Conservation (phyloP, 75 land plant genomes). For the Pinus taeda region DNA sequence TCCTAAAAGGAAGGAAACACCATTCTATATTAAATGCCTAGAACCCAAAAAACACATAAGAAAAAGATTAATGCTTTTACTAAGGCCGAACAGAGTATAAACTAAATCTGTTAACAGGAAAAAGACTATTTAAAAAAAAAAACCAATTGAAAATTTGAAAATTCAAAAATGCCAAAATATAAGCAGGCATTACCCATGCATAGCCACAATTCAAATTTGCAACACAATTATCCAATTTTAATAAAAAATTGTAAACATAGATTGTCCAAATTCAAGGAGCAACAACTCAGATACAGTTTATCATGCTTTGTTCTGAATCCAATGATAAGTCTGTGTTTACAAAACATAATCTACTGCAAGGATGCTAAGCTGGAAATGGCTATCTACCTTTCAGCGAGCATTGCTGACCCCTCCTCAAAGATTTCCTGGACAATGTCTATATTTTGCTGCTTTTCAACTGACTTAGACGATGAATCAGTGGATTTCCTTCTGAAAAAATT, state of each 20-base stretch:
- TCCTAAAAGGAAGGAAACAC: background rate
- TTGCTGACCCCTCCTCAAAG: constrained; percentile 95
- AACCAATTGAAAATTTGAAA: background rate
- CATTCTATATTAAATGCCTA: background rate
- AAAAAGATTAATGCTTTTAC: background rate
- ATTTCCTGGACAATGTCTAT: constrained; percentile 78
- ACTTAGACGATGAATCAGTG: constrained; percentile 30
- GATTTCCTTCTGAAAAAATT: constrained; percentile 50
- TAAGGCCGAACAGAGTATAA: background rate
- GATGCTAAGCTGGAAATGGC: constrained; percentile 3
- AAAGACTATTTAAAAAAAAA: background rate
- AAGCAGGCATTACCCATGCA: background rate
- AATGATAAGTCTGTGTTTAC: constrained; percentile 1
- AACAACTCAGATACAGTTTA: background rate
- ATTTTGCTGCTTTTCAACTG: constrained; percentile 31
- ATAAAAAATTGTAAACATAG: background rate
- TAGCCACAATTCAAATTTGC: background rate
- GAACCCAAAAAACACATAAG: background rate
- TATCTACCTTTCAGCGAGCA: constrained; percentile 83
- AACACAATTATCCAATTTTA: background rate
- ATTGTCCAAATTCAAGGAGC: background rate
- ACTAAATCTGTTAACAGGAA: background rate
- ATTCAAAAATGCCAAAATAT: background rate
- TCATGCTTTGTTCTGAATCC: background rate
- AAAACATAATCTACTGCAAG: background rate